Conservation (phyloP, 2,329 filamentous ascomycete genomes). For the Talaromyces albobiverticillius region DNA sequence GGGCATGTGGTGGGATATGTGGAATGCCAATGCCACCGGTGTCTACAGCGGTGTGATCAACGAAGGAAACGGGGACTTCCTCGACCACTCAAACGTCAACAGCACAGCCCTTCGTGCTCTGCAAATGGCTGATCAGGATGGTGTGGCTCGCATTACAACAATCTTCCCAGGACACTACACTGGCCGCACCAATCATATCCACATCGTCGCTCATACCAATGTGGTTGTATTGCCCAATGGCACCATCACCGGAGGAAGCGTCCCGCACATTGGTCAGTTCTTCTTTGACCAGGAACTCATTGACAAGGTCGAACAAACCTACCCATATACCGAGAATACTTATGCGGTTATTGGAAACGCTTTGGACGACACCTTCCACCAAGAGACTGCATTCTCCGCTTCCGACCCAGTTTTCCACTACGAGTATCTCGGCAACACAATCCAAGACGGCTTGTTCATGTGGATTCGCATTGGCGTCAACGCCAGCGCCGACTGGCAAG, state of each 20-base stretch:
- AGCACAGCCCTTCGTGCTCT: conserved; percentile 50
- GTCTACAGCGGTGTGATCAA: conserved; percentile 27
- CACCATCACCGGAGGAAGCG: conserved; percentile 40
- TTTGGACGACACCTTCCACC: too few species aligned
- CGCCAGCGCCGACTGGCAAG: too few species aligned
- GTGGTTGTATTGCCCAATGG: conserved; percentile 40
- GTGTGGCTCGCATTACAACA: conserved; percentile 50
- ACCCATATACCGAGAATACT: too few species aligned
- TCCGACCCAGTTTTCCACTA: too few species aligned
- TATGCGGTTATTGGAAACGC: too few species aligned
- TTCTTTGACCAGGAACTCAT: conserved; percentile 50
- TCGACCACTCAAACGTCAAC: conserved; percentile 16
- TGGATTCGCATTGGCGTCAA: too few species aligned
- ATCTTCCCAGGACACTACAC: conserved; percentile 48
- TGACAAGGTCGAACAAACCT: conserved; percentile 41
- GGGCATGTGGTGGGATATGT: conserved; percentile 43
- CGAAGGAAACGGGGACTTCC: conserved; percentile 12
- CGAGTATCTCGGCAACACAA: too few species aligned
- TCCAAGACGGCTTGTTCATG: too few species aligned
- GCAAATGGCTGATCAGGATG: conserved; percentile 45
- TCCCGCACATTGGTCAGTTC: conserved; percentile 51
- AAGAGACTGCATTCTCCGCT: too few species aligned
- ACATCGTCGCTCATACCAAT: conserved; percentile 46
- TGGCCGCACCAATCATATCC: conserved; percentile 48
- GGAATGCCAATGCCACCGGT: conserved; percentile 48